These are phyloP conservation scores for Ogataea minuta DNA, from an alignment of 805 yeast species.

Conservation along the genomic window DNA sequence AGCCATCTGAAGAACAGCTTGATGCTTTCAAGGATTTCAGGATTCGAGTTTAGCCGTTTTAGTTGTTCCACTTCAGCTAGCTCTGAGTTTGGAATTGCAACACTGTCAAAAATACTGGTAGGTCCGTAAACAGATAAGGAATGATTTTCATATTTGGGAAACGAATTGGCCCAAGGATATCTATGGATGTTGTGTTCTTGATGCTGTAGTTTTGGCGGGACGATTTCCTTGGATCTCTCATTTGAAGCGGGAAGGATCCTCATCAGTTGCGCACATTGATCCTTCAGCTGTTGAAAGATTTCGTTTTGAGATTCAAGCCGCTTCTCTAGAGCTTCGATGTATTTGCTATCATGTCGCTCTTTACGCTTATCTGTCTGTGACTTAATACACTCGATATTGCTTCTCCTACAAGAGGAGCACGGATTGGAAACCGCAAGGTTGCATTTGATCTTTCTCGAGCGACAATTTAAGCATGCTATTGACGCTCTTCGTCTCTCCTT, in stretches of 20 bases:
- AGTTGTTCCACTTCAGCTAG: constrained; percentile 16
- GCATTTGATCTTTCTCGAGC: constrained; percentile 24
- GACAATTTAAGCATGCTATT: constrained; percentile 23
- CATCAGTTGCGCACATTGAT: not conserved
- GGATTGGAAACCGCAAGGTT: constrained; percentile 14
- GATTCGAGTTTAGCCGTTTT: constrained; percentile 34
- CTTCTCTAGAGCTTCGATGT: constrained; percentile 8
- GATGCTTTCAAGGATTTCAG: constrained; percentile 18
- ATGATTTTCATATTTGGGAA: constrained; percentile 15
- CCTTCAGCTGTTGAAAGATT: not conserved
- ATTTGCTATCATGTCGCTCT: constrained; percentile 17
- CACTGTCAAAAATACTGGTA: constrained; percentile 36
- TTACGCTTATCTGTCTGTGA: constrained; percentile 17
- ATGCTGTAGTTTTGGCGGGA: not conserved
- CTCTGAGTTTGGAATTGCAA: constrained; percentile 10
- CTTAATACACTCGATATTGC: constrained; percentile 11
- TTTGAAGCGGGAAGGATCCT: not conserved
- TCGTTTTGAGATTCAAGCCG: not conserved
- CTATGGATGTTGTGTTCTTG: constrained; percentile 2
- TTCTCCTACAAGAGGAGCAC: constrained; percentile 21
- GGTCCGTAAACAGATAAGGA: constrained; percentile 23
- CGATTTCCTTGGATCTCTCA: not conserved
- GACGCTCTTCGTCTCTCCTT: constrained; percentile 9
- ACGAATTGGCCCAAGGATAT: constrained; percentile 22
- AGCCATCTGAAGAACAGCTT: constrained; percentile 54